These are phyloP conservation scores for Rhynchospora pubera DNA, from an alignment of 176 grass and related monocot genomes.

Conservation along the genomic window DNA sequence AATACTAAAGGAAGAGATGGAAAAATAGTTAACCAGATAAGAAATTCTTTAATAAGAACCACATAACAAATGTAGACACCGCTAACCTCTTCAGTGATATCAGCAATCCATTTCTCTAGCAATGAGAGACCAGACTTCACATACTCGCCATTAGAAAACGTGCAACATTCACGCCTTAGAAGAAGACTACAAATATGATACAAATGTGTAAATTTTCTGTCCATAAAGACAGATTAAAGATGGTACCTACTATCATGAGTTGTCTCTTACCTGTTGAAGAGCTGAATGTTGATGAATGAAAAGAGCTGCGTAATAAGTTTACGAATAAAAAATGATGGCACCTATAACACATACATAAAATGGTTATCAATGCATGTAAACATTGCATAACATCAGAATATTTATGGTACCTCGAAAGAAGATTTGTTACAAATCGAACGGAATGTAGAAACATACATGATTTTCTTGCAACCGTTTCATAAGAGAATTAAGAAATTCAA, in stretches of 20 bases:
- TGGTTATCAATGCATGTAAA: neutral
- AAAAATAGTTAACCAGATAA: conserved; percentile 20
- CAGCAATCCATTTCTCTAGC: conserved; percentile 96
- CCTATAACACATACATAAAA: conserved; percentile 47
- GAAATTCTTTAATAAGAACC: neutral
- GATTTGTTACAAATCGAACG: conserved; percentile 4
- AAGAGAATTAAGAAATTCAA: conserved; percentile 81
- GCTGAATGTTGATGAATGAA: conserved; percentile 95
- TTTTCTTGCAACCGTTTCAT: conserved; percentile 67
- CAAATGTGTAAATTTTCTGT: neutral
- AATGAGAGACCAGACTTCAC: conserved; percentile 80
- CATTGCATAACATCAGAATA: neutral
- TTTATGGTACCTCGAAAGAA: neutral
- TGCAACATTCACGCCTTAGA: conserved; percentile 90
- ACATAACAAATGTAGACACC: neutral
- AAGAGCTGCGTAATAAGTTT: conserved; percentile 95
- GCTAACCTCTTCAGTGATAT: conserved; percentile 69
- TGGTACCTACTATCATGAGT: conserved; percentile 17
- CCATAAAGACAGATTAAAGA: neutral
- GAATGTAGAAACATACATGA: conserved; percentile 41
- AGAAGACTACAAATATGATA: conserved; percentile 50
- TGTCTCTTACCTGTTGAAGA: conserved; percentile 83
- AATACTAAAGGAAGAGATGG: conserved; percentile 45
- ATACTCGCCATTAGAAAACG: conserved; percentile 96
- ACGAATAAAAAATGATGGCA: conserved; percentile 89